These are phyloP conservation scores for Papilionanthe hybrid DNA, from an alignment of 116 monocot species.

Conservation along the genomic window DNA sequence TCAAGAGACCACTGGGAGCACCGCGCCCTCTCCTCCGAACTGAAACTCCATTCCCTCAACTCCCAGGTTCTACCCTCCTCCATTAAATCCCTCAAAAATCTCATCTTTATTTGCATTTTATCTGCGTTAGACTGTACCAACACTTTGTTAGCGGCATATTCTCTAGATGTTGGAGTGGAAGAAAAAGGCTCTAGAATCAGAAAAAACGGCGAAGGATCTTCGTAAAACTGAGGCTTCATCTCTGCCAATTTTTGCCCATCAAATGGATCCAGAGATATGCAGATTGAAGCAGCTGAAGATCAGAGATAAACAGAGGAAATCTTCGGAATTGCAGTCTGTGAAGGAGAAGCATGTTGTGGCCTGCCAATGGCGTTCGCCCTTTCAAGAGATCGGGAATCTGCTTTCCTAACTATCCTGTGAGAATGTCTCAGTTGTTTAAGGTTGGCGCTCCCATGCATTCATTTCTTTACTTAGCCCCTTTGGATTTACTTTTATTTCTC, in stretches of 20 bases:
- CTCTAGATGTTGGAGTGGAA: conserved; percentile 80
- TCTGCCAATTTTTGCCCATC: neutral
- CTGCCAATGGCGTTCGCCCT: conserved; percentile 18
- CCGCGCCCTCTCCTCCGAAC: conserved; percentile 49
- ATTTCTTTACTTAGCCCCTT: too few species aligned
- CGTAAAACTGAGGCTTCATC: conserved; percentile 7
- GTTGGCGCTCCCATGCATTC: too few species aligned
- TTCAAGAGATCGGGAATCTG: conserved; percentile 30
- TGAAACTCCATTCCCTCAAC: conserved; percentile 34
- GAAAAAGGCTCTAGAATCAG: conserved; percentile 35
- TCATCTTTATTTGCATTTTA: neutral
- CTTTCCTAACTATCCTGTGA: neutral
- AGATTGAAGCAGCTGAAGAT: conserved; percentile 13
- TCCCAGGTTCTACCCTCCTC: conserved; percentile 20
- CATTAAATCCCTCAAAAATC: neutral
- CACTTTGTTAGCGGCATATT: too few species aligned
- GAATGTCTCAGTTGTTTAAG: neutral
- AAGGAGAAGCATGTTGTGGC: conserved; percentile 30
- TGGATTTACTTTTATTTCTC: too few species aligned
- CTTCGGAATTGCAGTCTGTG: conserved; percentile 9
- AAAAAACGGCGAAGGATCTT: conserved; percentile 27
- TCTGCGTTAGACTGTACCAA: too few species aligned
- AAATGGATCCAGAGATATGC: conserved; percentile 2
- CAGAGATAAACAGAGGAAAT: conserved; percentile 6
- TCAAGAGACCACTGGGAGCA: conserved; percentile 70